Evolutionary conservation across 768 basidiomycete genomes (phyloP).

Genomic region (Termitomyces sp.): DNA sequence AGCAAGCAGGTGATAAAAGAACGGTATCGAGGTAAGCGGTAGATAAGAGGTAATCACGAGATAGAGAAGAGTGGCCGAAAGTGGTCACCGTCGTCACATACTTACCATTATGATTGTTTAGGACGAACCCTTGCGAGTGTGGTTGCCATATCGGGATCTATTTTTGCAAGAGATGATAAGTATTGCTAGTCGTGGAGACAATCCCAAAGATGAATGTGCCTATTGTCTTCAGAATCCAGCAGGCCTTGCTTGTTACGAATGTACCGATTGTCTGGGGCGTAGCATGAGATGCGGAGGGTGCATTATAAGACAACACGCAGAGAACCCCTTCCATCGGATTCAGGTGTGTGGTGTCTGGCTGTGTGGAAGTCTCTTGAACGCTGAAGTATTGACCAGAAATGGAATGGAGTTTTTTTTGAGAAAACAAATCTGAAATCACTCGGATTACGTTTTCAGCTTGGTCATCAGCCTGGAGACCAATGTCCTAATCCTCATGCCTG

Average conservation of each 20-base stretch:
- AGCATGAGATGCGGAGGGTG: background rate
- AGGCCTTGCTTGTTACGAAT: constrained; percentile 3
- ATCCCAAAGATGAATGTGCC: background rate
- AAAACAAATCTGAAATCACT: constrained; percentile 15
- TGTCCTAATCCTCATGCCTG: no score
- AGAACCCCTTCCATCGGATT: constrained; percentile 4
- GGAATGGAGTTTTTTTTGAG: constrained; percentile 9
- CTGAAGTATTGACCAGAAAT: no score
- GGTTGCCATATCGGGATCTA: background rate
- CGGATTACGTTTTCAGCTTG: constrained; percentile 24
- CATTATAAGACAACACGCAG: background rate
- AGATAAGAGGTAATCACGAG: no score
- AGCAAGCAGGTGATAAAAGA: no score
- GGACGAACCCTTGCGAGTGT: constrained; percentile 4
- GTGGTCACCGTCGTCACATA: no score
- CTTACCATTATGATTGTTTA: background rate
- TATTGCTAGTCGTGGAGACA: background rate
- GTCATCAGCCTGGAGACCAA: constrained; percentile 13
- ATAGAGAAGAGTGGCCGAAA: no score
- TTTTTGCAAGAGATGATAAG: constrained; percentile 7
- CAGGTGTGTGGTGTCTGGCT: background rate
- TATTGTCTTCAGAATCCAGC: background rate
- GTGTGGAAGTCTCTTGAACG: no score
- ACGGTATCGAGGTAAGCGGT: no score
- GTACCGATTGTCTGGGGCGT: background rate